These are phyloP conservation scores for Fusarium fujikuroi DNA, from an alignment of 2,329 filamentous ascomycete genomes.

Conservation along the genomic window DNA sequence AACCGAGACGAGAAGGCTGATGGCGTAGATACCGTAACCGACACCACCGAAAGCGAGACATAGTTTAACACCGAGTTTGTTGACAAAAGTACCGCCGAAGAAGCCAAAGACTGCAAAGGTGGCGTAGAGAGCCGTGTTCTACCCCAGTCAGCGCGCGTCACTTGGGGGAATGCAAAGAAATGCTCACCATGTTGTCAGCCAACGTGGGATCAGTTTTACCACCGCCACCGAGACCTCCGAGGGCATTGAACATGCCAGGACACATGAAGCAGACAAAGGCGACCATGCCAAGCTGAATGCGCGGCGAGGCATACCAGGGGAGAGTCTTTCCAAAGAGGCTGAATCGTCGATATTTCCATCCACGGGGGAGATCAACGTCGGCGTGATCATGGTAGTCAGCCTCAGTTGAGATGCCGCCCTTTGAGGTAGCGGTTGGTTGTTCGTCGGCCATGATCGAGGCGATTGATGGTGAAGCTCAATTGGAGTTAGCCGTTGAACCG, in stretches of 20 bases:
- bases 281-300: conserved; percentile 76
- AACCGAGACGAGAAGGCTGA: conserved; percentile 73
- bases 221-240: conserved; percentile 71
- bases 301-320: conserved; percentile 77
- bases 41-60: conserved; percentile 78
- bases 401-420: conserved; percentile 18
- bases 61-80: conserved; percentile 74
- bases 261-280: conserved; percentile 67
- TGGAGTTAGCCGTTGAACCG: conserved; percentile 1
- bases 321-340: conserved; percentile 29
- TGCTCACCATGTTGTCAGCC: conserved; percentile 51
- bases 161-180: neutral
- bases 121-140: conserved; percentile 71
- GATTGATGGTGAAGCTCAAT: neutral
- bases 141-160: neutral
- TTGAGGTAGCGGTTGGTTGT: conserved; percentile 1
- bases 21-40: conserved; percentile 78
- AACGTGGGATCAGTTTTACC: conserved; percentile 59
- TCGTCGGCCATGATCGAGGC: conserved; percentile 19
- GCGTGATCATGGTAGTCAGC: conserved; percentile 18
- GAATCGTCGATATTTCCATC: conserved; percentile 41
- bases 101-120: conserved; percentile 75
- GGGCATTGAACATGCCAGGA: conserved; percentile 78
- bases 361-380: conserved; percentile 25
- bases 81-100: conserved; percentile 79